phyloP scores from a whole-genome alignment of 2,329 filamentous ascomycete genomes.

The Pyricularia grisea region DNA sequence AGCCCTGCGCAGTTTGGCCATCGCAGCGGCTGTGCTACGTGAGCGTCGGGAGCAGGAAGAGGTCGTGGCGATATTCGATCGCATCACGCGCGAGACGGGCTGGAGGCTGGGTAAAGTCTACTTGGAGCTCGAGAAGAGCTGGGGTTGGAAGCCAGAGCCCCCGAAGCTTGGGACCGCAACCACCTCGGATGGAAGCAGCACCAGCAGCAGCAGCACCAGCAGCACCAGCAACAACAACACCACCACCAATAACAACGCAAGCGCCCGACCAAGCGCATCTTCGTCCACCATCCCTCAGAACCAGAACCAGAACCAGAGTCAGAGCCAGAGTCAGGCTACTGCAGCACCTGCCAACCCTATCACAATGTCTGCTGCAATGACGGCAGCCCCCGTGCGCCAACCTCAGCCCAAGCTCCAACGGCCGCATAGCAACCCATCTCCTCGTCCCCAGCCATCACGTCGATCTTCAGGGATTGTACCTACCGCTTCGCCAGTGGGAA shows the following conservation, averaged over 20 bases:
- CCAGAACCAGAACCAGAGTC: no score
- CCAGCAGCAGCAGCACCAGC: slow-evolving; percentile 4
- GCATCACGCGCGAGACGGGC: slow-evolving; percentile 66
- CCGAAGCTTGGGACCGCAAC: slow-evolving; percentile 4
- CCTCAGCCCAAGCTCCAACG: slow-evolving; percentile 15
- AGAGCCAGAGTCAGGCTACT: neutral
- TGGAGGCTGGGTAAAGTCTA: slow-evolving; percentile 70
- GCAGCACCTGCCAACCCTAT: neutral
- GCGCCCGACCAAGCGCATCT: neutral
- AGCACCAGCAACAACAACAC: slow-evolving; percentile 11
- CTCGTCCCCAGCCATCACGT: neutral
- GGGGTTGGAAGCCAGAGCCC: slow-evolving; percentile 57
- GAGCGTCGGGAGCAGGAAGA: slow-evolving; percentile 68
- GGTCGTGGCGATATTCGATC: slow-evolving; percentile 65
- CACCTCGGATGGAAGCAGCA: neutral
- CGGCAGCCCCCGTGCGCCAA: slow-evolving; percentile 13
- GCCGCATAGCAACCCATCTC: slow-evolving; percentile 7
- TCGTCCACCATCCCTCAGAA: neutral
- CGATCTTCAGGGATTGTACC: neutral
- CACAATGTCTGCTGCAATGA: neutral
- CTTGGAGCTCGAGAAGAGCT: slow-evolving; percentile 62
- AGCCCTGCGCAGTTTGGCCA: slow-evolving; percentile 68
- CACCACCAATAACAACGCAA: slow-evolving; percentile 5
- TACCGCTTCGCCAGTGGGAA: neutral
- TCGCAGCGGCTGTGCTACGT: slow-evolving; percentile 65